Evolutionary conservation across 495 filamentous ascomycete genomes (phyloP), one percentile per base, ranked within the genome.

Genomic region (Trichoderma asperelloides): DNA sequence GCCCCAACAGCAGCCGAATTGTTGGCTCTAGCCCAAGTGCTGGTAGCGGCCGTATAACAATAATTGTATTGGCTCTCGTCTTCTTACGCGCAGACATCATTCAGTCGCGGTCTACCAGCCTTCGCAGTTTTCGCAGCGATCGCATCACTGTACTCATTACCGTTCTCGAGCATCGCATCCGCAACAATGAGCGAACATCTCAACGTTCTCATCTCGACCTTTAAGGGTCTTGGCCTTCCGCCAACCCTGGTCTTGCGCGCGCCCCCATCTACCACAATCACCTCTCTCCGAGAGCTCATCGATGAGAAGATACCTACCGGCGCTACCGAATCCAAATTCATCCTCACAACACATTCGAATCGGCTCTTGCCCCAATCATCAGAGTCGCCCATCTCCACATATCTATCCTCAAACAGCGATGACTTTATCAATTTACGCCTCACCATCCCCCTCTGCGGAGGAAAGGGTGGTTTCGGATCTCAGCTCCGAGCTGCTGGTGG

Each of bases 391-490:
- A 74, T 89, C 68, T 86, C 87, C n/a, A 69, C 78, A 8, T 76
- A 84, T 62, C 81, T 87, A 21, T 77, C 80, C 63, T 71, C 69
- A 45, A 67, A 73, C n/a, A 65, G 81, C 68, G 84, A 86, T 81
- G 81, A 80, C 67, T 86, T 97, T 70, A 83, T 98, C 65, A 86
- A 92, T 2, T 84, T 98, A 12, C 91, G 92, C 60, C 85, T 98
- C 30, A 86, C 87, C 18, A 79, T 87, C 8, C 80, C 89, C 12
- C 79, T 97, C 47, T 88, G 86, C 71, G 95, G 95, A 74, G 95
- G 95, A 71, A 98, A 98, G 74, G 95, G 95, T 75, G 95, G 95
- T 66, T 98, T 98, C 77, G 95, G 95, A 69, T 96, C 93, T 7
- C 96, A 98, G 76, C 88, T 98, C 33, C 92, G 95, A 74, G 95